Base-by-base conservation (phyloP, 129 eudicot species). In the Saposhnikovia divaricata region DNA sequence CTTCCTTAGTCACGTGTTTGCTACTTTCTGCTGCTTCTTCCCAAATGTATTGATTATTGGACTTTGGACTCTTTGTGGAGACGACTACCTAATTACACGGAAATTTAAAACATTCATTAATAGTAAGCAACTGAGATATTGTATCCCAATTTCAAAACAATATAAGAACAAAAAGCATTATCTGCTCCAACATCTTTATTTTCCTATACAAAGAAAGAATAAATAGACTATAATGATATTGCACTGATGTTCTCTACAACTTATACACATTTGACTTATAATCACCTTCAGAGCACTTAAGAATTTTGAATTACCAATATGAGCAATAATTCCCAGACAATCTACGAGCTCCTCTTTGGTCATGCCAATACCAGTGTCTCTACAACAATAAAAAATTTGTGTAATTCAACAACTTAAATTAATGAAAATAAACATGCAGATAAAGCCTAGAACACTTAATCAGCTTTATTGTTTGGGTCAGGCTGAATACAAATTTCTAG, bases 321-420 rank as follows among this genome's bases (percentile, higher is more conserved):
- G 99, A 23, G 99, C 99, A 84, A 95, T 95, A n/a, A 97, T 95
- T 76, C 99, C 99, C 50, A 95, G 93, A 76, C 97, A 92, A 72
- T 95, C 97, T 42, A 95, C 85, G 43, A 95, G 95, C 88, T 95
- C 97, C 87, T 95, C 93, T 79, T 87, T 87, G 31, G 96, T 92
- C 99, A 95, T 95, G 57, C 99, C 99, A 78, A 95, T 90, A 77
- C 99, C 99, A 50, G 99, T 85, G 80, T 95, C 99, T 39, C 99
- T 95, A 81, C 86, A 77, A 66, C 55, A 37, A 55, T 71, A 72
- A 23, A 78, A 65, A 82, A 12, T 31, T 46, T 31, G 74, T 7
- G 28, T 28, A 55, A 16, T 38, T 15, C 4, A 47, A 73, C 47
- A n/a, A 44, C 55, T 73, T 9, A 15, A 11, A 40, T 27, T 72